Evolutionary conservation across 495 filamentous ascomycete genomes (phyloP).

Genomic region (Usnea hakonensis): DNA sequence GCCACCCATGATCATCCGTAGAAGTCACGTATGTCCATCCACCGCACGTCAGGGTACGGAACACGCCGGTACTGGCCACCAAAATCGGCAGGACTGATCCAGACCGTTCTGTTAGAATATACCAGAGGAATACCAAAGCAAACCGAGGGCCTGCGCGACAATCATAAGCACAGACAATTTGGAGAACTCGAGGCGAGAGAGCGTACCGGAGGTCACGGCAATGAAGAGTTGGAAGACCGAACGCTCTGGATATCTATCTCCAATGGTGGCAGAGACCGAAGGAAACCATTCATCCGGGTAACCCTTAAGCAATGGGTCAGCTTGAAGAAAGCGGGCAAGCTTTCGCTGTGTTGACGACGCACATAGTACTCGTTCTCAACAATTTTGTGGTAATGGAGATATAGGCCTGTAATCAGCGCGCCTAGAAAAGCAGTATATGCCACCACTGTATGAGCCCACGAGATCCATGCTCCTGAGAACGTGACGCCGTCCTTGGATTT

Average conservation of each 20-base stretch:
- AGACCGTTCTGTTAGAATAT: constrained; percentile 72
- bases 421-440: constrained; percentile 90
- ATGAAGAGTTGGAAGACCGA: constrained; percentile 97
- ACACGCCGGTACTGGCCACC: constrained; percentile 69
- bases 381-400: constrained; percentile 91
- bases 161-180: constrained; percentile 4
- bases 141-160: constrained; percentile 67
- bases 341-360: constrained; percentile 18
- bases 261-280: constrained; percentile 97
- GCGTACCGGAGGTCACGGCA: constrained; percentile 78
- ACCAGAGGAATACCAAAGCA: constrained; percentile 85
- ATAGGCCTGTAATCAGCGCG: constrained; percentile 76
- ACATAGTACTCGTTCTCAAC: constrained; percentile 94
- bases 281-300: constrained; percentile 99
- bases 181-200: background rate
- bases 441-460: constrained; percentile 74
- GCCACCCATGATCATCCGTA: constrained; percentile 97
- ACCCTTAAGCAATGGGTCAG: constrained; percentile 37
- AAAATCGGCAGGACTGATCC: constrained; percentile 72
- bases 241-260: constrained; percentile 93
- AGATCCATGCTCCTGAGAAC: constrained; percentile 85
- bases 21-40: constrained; percentile 99
- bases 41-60: constrained; percentile 88
- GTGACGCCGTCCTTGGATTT: constrained; percentile 83
- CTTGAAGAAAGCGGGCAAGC: background rate